Percentiles rank a stretch among this genome's conserved stretches.
Evolutionary conservation across 2,329 filamentous ascomycete genomes (phyloP).

Genomic region (Monosporascus cannonballus): DNA sequence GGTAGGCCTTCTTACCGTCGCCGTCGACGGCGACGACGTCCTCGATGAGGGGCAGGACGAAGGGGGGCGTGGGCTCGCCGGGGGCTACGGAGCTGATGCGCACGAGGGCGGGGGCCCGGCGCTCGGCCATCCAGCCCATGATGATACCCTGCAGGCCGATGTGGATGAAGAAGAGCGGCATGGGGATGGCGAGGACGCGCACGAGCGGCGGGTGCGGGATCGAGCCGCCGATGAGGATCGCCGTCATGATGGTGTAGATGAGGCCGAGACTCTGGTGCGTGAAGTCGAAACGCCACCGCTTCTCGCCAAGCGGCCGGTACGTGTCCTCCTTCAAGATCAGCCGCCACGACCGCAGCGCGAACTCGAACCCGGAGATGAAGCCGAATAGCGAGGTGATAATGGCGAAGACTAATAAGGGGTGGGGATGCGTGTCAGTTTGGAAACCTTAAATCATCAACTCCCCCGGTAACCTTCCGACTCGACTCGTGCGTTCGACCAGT

Average conservation of each 20-base stretch:
- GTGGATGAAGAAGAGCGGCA: constrained; percentile 43
- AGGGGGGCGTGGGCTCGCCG: constrained; percentile 52
- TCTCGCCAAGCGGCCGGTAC: constrained; percentile 44
- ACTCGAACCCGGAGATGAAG: constrained; percentile 48
- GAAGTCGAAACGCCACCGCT: constrained; percentile 44
- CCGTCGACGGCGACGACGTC: constrained; percentile 64
- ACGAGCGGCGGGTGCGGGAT: constrained; percentile 44
- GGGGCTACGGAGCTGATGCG: constrained; percentile 59
- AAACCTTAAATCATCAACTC: too few relatives aligned
- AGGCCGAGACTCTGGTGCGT: constrained; percentile 39
- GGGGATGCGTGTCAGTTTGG: constrained; percentile 19
- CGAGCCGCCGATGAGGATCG: constrained; percentile 43
- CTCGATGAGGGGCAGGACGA: constrained; percentile 60
- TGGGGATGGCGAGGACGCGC: constrained; percentile 44
- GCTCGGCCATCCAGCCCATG: constrained; percentile 31
- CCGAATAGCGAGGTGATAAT: constrained; percentile 50
- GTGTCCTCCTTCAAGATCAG: constrained; percentile 42
- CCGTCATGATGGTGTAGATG: constrained; percentile 43
- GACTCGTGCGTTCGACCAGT: too few relatives aligned
- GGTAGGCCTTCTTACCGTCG: constrained; percentile 48
- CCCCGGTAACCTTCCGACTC: too few relatives aligned
- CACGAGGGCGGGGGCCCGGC: constrained; percentile 43
- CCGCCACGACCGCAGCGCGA: constrained; percentile 41
- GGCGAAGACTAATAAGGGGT: constrained; percentile 34
- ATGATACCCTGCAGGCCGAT: constrained; percentile 36